Evolutionary conservation across 768 basidiomycete species (phyloP).

Genomic region (Boletellus ananas): DNA sequence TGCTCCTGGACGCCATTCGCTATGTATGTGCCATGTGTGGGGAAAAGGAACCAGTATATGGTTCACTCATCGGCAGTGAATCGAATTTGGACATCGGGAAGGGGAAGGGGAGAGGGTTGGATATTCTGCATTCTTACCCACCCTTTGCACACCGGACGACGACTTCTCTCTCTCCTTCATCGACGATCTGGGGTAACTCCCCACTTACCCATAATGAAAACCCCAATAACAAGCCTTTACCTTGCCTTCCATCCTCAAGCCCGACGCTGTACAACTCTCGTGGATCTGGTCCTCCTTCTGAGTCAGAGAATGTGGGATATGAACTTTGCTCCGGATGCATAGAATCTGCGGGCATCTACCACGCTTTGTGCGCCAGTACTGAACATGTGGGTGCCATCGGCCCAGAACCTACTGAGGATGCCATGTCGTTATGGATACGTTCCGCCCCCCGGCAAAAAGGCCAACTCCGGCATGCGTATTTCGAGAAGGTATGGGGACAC

Average conservation of each 20-base stretch:
- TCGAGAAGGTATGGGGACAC: slow-evolving; percentile 83
- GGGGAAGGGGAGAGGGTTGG: slow-evolving; percentile 42
- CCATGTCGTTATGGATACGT: slow-evolving; percentile 56
- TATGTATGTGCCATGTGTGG: slow-evolving; percentile 91
- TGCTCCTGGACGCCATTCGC: slow-evolving; percentile 71
- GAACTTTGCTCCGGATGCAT: slow-evolving; percentile 85
- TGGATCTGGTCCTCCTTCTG: neutral
- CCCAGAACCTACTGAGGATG: slow-evolving; percentile 49
- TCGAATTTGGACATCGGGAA: slow-evolving; percentile 31
- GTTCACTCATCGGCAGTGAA: slow-evolving; percentile 8
- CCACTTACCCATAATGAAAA: slow-evolving; percentile 14
- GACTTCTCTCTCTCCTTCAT: slow-evolving; percentile 17
- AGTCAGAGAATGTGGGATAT: slow-evolving; percentile 46
- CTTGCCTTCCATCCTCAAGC: slow-evolving; percentile 37
- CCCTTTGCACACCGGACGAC: slow-evolving; percentile 33
- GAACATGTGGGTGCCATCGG: slow-evolving; percentile 17
- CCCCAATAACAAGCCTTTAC: slow-evolving; percentile 41
- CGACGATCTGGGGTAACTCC: slow-evolving; percentile 10
- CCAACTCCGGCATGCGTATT: slow-evolving; percentile 76
- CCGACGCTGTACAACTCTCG: slow-evolving; percentile 8
- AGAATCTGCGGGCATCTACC: slow-evolving; percentile 70
- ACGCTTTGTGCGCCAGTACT: slow-evolving; percentile 62
- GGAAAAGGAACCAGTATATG: slow-evolving; percentile 53
- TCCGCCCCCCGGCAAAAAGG: slow-evolving; percentile 72
- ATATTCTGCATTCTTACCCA: slow-evolving; percentile 30